phyloP scores from a whole-genome alignment of 805 yeast species.

The Danielia reshetovae region DNA sequence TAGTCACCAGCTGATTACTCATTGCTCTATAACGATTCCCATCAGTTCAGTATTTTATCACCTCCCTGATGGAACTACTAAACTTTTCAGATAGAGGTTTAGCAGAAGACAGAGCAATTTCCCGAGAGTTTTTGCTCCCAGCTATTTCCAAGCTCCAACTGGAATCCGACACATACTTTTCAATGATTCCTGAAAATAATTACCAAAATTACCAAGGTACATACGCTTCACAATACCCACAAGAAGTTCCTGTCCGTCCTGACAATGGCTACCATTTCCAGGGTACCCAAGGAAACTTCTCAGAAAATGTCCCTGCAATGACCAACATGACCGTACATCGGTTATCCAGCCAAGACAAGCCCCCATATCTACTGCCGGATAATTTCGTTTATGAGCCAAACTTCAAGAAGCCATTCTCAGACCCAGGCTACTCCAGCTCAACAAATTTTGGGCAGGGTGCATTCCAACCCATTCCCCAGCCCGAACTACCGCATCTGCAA shows the following conservation, averaged over 20 bases:
- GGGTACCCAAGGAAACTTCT: too few relatives aligned
- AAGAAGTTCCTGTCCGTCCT: background rate
- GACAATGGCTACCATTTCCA: too few relatives aligned
- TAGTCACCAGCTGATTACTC: too few relatives aligned
- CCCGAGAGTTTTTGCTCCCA: background rate
- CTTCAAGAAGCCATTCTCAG: background rate
- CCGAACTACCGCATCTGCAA: background rate
- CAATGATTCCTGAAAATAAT: background rate
- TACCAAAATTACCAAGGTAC: background rate
- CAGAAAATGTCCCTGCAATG: too few relatives aligned
- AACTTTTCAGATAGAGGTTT: background rate
- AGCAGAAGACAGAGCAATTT: background rate
- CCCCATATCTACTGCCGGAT: too few relatives aligned
- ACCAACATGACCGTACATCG: too few relatives aligned
- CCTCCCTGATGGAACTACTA: background rate
- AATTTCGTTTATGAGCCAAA: background rate
- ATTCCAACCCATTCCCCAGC: too few relatives aligned
- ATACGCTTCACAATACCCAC: background rate
- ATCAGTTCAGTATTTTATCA: too few relatives aligned
- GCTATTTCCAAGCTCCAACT: background rate
- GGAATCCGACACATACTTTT: background rate
- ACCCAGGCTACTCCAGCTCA: background rate
- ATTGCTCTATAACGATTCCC: too few relatives aligned
- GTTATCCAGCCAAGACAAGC: background rate
- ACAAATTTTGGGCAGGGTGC: too few relatives aligned